Evolutionary conservation across 2,329 filamentous ascomycete species (phyloP).

Genomic region (Pseudogymnoascus sp.): DNA sequence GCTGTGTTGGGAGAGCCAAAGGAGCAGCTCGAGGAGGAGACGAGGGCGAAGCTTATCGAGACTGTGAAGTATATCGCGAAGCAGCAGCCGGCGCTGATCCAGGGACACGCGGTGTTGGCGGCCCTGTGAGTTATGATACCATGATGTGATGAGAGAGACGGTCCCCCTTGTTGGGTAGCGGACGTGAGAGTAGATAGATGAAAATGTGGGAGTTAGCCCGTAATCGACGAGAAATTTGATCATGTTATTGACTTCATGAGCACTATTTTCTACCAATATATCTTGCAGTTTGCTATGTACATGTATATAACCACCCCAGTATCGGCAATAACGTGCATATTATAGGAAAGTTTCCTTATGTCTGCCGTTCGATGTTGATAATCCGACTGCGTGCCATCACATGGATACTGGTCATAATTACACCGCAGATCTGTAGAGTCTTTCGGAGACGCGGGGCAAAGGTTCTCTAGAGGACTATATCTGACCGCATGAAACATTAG

Average conservation of each 20-base stretch:
- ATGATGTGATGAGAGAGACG: slow-evolving; percentile 12
- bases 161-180: background rate
- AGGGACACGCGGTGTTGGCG: slow-evolving; percentile 24
- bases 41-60: slow-evolving; percentile 58
- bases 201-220: slow-evolving; percentile 7
- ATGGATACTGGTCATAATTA: too few species aligned
- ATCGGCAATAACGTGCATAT: too few species aligned
- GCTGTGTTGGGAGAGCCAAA: slow-evolving; percentile 65
- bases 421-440: too few species aligned
- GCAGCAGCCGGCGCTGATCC: slow-evolving; percentile 26
- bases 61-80: slow-evolving; percentile 44
- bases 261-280: background rate
- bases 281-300: too few species aligned
- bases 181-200: slow-evolving; percentile 5
- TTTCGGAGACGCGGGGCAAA: too few species aligned
- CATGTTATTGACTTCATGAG: background rate
- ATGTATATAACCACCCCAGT: too few species aligned
- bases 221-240: slow-evolving; percentile 12
- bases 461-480: too few species aligned
- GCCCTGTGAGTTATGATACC: slow-evolving; percentile 13
- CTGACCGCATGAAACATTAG: too few species aligned
- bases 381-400: too few species aligned
- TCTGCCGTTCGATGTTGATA: too few species aligned
- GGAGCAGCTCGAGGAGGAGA: slow-evolving; percentile 70
- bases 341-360: too few species aligned